Conservation (phyloP, 768 basidiomycete genomes). For the Phaeolepiota aurea region DNA sequence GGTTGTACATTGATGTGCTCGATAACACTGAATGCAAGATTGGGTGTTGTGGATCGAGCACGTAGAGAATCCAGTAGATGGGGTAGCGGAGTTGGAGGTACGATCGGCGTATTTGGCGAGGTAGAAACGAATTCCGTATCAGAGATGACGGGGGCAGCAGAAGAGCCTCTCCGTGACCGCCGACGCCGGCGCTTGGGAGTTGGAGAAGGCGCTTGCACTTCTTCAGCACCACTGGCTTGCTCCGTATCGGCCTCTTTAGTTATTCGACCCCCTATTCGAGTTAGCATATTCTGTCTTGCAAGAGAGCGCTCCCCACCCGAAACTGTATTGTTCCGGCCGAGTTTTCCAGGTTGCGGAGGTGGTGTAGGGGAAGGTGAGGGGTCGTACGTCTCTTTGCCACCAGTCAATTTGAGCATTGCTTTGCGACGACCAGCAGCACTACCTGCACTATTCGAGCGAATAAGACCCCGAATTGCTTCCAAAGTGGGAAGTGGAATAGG, state of each 20-base stretch:
- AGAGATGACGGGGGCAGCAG: constrained; percentile 38
- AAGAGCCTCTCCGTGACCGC: constrained; percentile 42
- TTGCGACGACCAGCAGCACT: constrained; percentile 57
- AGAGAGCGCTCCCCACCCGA: constrained; percentile 74
- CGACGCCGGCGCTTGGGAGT: constrained; percentile 50
- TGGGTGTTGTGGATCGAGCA: constrained; percentile 34
- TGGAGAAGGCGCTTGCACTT: constrained; percentile 33
- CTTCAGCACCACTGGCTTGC: constrained; percentile 53
- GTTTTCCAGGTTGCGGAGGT: constrained; percentile 28
- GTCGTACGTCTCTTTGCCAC: constrained; percentile 61
- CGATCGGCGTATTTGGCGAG: constrained; percentile 53
- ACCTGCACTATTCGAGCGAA: constrained; percentile 89
- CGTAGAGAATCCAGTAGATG: constrained; percentile 29
- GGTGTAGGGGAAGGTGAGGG: constrained; percentile 51
- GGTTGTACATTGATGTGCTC: constrained; percentile 21
- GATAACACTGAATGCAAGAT: constrained; percentile 24
- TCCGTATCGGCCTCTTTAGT: constrained; percentile 58
- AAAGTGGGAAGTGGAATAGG: constrained; percentile 62
- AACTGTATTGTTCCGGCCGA: constrained; percentile 72
- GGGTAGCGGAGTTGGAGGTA: constrained; percentile 45
- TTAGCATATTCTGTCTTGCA: constrained; percentile 62
- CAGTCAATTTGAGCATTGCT: constrained; percentile 83
- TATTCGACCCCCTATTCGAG: constrained; percentile 48
- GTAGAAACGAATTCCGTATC: constrained; percentile 41
- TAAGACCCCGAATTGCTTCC: constrained; percentile 70